Evolutionary conservation across 768 basidiomycete species (phyloP), one percentile per base, ranked within the genome.

Genomic region (Tremella mesenterica): DNA sequence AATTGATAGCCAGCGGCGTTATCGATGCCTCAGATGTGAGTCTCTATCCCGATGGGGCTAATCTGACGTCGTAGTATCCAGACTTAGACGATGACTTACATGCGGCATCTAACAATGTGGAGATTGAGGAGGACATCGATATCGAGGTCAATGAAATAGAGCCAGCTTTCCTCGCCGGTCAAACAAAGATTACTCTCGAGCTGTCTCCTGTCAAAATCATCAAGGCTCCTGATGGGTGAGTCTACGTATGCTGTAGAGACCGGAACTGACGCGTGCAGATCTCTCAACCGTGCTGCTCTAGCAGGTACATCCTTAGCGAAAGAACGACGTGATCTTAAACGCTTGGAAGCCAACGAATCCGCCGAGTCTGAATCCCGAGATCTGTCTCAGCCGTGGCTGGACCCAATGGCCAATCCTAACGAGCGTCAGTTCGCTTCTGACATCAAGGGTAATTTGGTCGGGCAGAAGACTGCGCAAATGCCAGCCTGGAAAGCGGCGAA

Each of bases 71-170:
- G 21, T 48, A 73, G 61, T 75, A 74, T 52, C 67, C 67, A 26
- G 72, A 73, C 47, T 56, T 74, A 4, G 69, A 74, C 51, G 69
- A 69, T 38, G 68, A 72, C 41, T 64, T 71, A 51, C 63, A 59
- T 47, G 52, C 66, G 20, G 25, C 58, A 14, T 57, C 52, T n/a
- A 60, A 34, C 21, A 83, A 83, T 44, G 84, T 84, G 0, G 91
- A 93, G 65, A 83, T 91, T 1, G 95, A 99, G 69, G 88, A 99
- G 73, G 95, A 97, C 68, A 74, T 99, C 38, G 95, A 99, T 62
- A 90, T 99, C 34, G 95, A 99, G 69, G 84, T 97, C 51, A 84
- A 87, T 56, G 95, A 99, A 70, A 90, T 95, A 53, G 95, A 99
- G 66, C 91, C 95, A 1, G 79, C 93, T 0, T 99, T 99, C 81